Evolutionary conservation across 768 basidiomycete species (phyloP).

Genomic region (Auricularia auricula-judae): DNA sequence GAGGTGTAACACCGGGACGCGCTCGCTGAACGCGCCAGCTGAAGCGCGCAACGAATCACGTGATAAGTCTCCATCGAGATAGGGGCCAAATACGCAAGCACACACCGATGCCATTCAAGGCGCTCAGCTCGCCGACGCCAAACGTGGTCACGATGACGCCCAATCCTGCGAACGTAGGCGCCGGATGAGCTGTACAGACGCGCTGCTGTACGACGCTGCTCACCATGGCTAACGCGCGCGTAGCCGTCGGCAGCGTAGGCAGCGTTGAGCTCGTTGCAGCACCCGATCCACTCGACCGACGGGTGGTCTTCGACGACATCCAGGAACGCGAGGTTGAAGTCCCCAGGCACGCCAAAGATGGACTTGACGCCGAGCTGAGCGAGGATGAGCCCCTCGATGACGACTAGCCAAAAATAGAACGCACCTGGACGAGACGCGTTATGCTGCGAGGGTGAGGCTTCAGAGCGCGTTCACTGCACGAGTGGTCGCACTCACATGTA

Average conservation of each 20-base stretch:
- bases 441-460: not conserved
- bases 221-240: slow-evolving; percentile 64
- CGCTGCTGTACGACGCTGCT: slow-evolving; percentile 24
- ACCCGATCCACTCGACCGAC: slow-evolving; percentile 76
- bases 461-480: not conserved
- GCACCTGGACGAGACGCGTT: not conserved
- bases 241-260: slow-evolving; percentile 92
- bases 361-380: slow-evolving; percentile 63
- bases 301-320: slow-evolving; percentile 77
- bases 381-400: slow-evolving; percentile 15
- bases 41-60: not conserved
- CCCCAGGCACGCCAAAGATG: slow-evolving; percentile 81
- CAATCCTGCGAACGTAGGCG: slow-evolving; percentile 18
- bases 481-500: not conserved
- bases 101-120: slow-evolving; percentile 61
- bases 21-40: slow-evolving; percentile 54
- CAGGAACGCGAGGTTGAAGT: slow-evolving; percentile 59
- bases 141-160: slow-evolving; percentile 81
- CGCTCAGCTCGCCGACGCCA: slow-evolving; percentile 17
- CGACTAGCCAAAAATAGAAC: not conserved
- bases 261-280: slow-evolving; percentile 80
- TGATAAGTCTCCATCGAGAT: slow-evolving; percentile 31
- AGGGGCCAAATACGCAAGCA: slow-evolving; percentile 64
- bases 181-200: slow-evolving; percentile 3
- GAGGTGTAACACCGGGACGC: slow-evolving; percentile 83